Evolutionary conservation across 306 rosid species (phyloP).

Genomic region (Vicia faba): DNA sequence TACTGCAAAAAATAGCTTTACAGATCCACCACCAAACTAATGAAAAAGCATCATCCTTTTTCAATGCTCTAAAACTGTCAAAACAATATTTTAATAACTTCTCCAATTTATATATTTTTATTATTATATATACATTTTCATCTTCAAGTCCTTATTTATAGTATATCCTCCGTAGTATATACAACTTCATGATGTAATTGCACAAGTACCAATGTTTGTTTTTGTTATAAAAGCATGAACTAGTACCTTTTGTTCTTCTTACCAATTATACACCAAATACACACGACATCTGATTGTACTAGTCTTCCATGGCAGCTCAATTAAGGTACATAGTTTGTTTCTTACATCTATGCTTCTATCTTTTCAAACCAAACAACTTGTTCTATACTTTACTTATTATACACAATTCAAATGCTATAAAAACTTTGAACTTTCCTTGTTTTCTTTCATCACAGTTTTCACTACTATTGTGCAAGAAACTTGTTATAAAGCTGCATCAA

Average conservation of each 20-base stretch:
- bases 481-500: slow-evolving; percentile 47
- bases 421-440: slow-evolving; percentile 36
- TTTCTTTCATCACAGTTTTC: slow-evolving; percentile 44
- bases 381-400: slow-evolving; percentile 7
- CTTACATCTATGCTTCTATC: slow-evolving; percentile 3
- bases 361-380: slow-evolving; percentile 4
- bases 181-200: slow-evolving; percentile 43
- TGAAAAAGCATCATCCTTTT: slow-evolving; percentile 70
- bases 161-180: slow-evolving; percentile 34
- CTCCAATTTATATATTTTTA: slow-evolving; percentile 10
- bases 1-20: slow-evolving; percentile 59
- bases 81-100: slow-evolving; percentile 39
- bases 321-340: slow-evolving; percentile 51
- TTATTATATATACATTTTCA: not conserved
- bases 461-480: slow-evolving; percentile 37
- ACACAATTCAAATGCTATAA: slow-evolving; percentile 51
- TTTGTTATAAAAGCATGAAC: slow-evolving; percentile 49
- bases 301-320: slow-evolving; percentile 47
- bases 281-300: slow-evolving; percentile 41
- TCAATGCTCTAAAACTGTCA: slow-evolving; percentile 51
- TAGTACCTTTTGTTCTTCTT: slow-evolving; percentile 46
- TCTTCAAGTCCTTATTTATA: slow-evolving; percentile 42
- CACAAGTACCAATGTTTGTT: slow-evolving; percentile 59
- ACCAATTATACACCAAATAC: slow-evolving; percentile 44
- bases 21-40: slow-evolving; percentile 77